Percentiles rank a stretch among this genome's conserved stretches.
These are phyloP conservation scores for Hemisphaericaspora xylanilytica DNA, from an alignment of 1,139 yeast genomes.

Conservation along the genomic window DNA sequence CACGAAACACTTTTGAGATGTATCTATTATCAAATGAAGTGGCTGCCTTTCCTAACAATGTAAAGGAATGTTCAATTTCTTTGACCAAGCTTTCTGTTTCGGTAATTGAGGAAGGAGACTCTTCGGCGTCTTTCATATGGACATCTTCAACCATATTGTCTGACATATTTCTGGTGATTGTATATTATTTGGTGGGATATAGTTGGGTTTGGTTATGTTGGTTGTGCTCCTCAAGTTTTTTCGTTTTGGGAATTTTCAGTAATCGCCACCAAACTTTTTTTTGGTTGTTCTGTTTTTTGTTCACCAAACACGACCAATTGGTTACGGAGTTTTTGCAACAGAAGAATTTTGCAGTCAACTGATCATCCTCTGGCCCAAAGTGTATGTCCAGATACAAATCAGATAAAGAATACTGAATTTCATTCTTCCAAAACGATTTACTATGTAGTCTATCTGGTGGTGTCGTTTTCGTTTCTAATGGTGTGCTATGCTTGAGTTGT, in stretches of 20 bases:
- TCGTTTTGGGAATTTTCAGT: neutral
- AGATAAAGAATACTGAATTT: no score
- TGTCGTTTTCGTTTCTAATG: no score
- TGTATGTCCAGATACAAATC: no score
- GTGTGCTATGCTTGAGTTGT: no score
- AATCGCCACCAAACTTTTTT: slow-evolving; percentile 5
- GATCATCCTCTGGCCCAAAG: no score
- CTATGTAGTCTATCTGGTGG: no score
- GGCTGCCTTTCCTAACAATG: slow-evolving; percentile 67
- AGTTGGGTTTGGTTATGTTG: slow-evolving; percentile 1
- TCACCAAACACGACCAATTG: no score
- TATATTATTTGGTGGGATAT: slow-evolving; percentile 4
- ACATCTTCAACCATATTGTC: slow-evolving; percentile 18
- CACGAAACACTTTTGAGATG: slow-evolving; percentile 81
- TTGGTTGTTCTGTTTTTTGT: no score
- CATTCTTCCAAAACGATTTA: no score
- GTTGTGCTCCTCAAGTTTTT: neutral
- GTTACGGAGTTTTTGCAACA: neutral
- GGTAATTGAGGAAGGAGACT: slow-evolving; percentile 8
- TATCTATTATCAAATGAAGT: slow-evolving; percentile 81
- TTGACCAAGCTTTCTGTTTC: slow-evolving; percentile 18
- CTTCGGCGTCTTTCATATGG: slow-evolving; percentile 30
- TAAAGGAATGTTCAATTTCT: slow-evolving; percentile 54
- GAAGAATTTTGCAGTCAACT: no score
- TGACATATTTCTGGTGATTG: slow-evolving; percentile 7